These are phyloP conservation scores for Staphylotrichum tortipilum DNA, from an alignment of 495 filamentous ascomycete genomes.

Conservation along the genomic window DNA sequence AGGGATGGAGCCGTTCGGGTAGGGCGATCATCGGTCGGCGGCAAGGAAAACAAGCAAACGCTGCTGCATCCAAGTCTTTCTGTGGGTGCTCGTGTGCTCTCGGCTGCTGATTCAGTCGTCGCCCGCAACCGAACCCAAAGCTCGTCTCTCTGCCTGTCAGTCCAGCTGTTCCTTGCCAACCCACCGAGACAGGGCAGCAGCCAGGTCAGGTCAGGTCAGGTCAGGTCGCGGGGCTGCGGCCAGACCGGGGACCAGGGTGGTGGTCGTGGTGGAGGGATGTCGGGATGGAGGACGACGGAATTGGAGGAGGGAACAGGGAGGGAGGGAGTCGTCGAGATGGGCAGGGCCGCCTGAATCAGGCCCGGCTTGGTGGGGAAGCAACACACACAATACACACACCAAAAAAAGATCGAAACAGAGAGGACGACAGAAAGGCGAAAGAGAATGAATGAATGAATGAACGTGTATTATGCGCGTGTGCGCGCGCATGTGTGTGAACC, in stretches of 20 bases:
- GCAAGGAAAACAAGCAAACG: not conserved
- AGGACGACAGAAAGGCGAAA: not conserved
- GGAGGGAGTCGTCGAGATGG: not conserved
- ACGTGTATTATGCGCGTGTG: not conserved
- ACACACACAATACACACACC: not conserved
- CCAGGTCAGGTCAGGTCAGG: not conserved
- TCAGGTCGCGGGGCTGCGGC: not conserved
- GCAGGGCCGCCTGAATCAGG: not conserved
- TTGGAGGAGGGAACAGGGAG: too few relatives aligned
- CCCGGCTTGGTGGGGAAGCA: not conserved
- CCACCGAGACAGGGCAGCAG: not conserved
- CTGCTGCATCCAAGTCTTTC: not conserved
- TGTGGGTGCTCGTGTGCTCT: too few relatives aligned
- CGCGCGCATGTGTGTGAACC: not conserved
- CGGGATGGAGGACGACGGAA: too few relatives aligned
- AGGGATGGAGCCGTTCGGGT: too few relatives aligned
- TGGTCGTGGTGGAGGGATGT: too few relatives aligned
- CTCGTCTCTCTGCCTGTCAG: too few relatives aligned
- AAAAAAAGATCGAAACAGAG: not conserved
- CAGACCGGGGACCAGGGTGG: too few relatives aligned
- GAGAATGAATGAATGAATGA: not conserved
- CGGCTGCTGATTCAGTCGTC: not conserved
- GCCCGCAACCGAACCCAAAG: not conserved
- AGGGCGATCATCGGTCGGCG: not conserved
- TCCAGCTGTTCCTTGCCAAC: too few relatives aligned